A percentile compares a stretch with the other conserved stretches of the same genome.
These are phyloP conservation scores for Spirogloea muscicola DNA, from an alignment of 139 green algal species.

Conservation along the genomic window DNA sequence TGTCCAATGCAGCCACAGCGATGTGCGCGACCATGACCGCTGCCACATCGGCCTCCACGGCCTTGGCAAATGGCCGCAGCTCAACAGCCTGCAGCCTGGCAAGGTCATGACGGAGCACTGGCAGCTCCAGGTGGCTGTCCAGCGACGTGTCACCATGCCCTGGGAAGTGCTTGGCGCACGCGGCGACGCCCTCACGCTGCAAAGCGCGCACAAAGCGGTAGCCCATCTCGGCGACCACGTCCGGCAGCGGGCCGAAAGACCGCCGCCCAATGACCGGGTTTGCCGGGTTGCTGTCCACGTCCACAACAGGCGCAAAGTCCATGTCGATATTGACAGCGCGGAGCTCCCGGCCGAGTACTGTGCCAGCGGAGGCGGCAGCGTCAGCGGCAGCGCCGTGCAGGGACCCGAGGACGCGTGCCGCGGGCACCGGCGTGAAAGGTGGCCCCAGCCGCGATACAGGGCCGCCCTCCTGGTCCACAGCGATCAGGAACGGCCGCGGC, in stretches of 20 bases:
- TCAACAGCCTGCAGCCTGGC: slow-evolving; percentile 36
- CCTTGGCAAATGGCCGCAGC: slow-evolving; percentile 43
- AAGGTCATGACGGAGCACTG: slow-evolving; percentile 36
- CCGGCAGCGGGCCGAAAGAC: slow-evolving; percentile 25
- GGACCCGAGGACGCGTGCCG: slow-evolving; percentile 29
- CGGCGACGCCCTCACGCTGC: slow-evolving; percentile 53
- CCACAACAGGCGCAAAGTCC: slow-evolving; percentile 55
- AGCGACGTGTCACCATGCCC: slow-evolving; percentile 54
- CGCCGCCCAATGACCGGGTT: slow-evolving; percentile 56
- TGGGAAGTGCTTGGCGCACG: slow-evolving; percentile 57
- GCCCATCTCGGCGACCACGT: slow-evolving; percentile 41
- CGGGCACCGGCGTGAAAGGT: slow-evolving; percentile 48
- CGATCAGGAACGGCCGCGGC: slow-evolving; percentile 37
- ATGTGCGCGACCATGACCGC: slow-evolving; percentile 54
- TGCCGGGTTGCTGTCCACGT: slow-evolving; percentile 56
- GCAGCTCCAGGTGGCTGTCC: slow-evolving; percentile 52
- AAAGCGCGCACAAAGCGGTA: slow-evolving; percentile 31
- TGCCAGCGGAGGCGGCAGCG: slow-evolving; percentile 2
- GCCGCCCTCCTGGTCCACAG: slow-evolving; percentile 52
- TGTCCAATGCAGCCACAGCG: slow-evolving; percentile 46
- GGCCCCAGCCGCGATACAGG: slow-evolving; percentile 35
- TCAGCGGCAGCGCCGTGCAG: neutral
- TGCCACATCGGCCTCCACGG: slow-evolving; percentile 49
- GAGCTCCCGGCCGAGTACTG: slow-evolving; percentile 50
- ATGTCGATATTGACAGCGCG: slow-evolving; percentile 55